Base-by-base conservation (phyloP, 805 yeast species). In the Candida dendrica region DNA sequence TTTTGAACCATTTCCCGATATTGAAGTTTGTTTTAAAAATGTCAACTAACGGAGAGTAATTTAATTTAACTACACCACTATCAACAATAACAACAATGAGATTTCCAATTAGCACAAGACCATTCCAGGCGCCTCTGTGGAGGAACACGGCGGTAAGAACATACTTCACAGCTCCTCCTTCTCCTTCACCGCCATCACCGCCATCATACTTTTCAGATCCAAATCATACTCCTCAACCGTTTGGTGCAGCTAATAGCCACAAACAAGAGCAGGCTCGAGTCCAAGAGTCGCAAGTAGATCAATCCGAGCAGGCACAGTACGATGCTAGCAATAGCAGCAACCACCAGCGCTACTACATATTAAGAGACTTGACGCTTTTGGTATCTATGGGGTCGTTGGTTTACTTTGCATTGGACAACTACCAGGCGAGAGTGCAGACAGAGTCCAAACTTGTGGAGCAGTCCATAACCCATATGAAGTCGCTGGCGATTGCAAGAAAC, bases 321-420 rank as follows among this genome's bases (percentile, higher is more conserved):
- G 24, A 22, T 22, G 24, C n/a, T n/a, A n/a, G 24, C 6, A 22
- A 22, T 22, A 8, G 8, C 8, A 22, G 8, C 8, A 8, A n/a
- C 13, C 13, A 27, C 13, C 30, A 27, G n/a, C 30, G 30, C n/a
- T 27, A 22, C 30, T n/a, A 16, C 43, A 6, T 31, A 52, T 3
- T 69, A 5, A 57, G 60, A 41, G 81, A 74, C 20, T 36, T 73
- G 3, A 60, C 72, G 0, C 48, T 71, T 3, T 56, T 72, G 18
- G 33, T 74, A 2, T 70, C 75, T 2, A 65, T 74, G 51, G 45
- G 65, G 6, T 61, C 72, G 8, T 50, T 76, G 38, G 59, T 72
- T 1, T 76, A 70, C 49, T 58, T 77, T 39, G 77, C 81, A 2
- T 44, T 75, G 8, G 81, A 77, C 48, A 74, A 72, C 50, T 76